phyloP scores from a whole-genome alignment of 345 rosid genomes.

The Moringa oleifera region DNA sequence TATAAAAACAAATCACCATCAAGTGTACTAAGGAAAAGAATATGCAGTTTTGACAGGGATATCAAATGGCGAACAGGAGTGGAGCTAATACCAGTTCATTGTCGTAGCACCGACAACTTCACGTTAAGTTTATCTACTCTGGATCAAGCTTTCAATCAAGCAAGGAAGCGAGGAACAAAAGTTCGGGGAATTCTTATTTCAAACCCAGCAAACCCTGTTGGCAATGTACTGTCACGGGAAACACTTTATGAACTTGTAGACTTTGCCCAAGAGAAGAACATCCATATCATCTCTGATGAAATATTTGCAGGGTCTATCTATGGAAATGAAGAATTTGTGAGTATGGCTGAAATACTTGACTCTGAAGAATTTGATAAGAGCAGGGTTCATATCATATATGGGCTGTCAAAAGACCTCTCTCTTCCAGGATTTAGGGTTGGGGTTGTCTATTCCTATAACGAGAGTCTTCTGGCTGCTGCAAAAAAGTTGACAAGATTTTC shows the following conservation, averaged over 20 bases:
- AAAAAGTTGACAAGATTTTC: slow-evolving; percentile 70
- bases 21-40: background rate
- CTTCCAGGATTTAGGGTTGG: slow-evolving; percentile 86
- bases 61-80: slow-evolving; percentile 74
- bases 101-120: slow-evolving; percentile 80
- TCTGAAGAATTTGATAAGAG: slow-evolving; percentile 60
- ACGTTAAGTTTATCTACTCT: slow-evolving; percentile 53
- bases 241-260: slow-evolving; percentile 46
- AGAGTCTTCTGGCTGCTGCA: slow-evolving; percentile 58
- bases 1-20: no score
- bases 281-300: slow-evolving; percentile 84
- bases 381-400: slow-evolving; percentile 81
- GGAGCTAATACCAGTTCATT: slow-evolving; percentile 80
- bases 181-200: slow-evolving; percentile 75
- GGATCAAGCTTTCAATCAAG: slow-evolving; percentile 81
- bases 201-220: slow-evolving; percentile 89
- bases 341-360: slow-evolving; percentile 69
- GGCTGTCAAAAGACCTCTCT: slow-evolving; percentile 85
- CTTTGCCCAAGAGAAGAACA: slow-evolving; percentile 78
- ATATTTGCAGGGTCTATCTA: slow-evolving; percentile 74
- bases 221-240: slow-evolving; percentile 60
- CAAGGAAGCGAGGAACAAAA: slow-evolving; percentile 69
- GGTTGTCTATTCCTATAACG: slow-evolving; percentile 65
- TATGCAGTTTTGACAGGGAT: slow-evolving; percentile 84
- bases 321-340: slow-evolving; percentile 71